These are phyloP conservation scores for Colletotrichum sp. DNA, from an alignment of 2,329 filamentous ascomycete genomes.

Conservation along the genomic window DNA sequence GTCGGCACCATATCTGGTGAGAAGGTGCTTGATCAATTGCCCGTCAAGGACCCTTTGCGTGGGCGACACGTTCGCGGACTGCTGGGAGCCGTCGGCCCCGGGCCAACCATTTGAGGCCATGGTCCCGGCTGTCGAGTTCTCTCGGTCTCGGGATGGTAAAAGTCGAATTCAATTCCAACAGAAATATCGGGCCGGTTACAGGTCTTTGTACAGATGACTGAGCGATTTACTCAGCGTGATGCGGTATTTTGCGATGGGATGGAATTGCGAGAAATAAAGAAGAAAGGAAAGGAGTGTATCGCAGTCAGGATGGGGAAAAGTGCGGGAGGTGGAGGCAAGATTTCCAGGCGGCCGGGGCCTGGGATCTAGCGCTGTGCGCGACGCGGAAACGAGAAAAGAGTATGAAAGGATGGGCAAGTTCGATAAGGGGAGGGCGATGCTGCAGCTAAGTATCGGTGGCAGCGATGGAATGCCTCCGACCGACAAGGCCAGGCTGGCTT, in stretches of 20 bases:
- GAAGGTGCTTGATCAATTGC: slow-evolving; percentile 38
- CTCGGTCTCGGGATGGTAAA: background rate
- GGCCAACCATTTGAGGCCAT: slow-evolving; percentile 33
- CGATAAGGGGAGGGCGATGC: background rate
- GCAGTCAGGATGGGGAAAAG: slow-evolving; percentile 1
- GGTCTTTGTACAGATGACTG: background rate
- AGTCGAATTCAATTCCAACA: background rate
- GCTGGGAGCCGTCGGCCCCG: slow-evolving; percentile 33
- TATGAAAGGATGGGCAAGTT: background rate
- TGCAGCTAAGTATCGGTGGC: slow-evolving; percentile 9
- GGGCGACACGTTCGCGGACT: slow-evolving; percentile 13
- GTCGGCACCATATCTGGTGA: slow-evolving; percentile 36
- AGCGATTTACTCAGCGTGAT: background rate
- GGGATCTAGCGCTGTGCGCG: slow-evolving; percentile 17
- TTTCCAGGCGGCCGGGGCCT: slow-evolving; percentile 19
- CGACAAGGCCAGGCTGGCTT: slow-evolving; percentile 15
- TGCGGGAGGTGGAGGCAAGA: slow-evolving; percentile 8
- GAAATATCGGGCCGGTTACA: background rate
- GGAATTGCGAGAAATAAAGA: background rate
- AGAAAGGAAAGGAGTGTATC: slow-evolving; percentile 16
- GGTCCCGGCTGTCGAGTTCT: background rate
- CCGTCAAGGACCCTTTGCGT: slow-evolving; percentile 30
- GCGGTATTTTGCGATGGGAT: background rate
- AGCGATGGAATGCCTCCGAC: slow-evolving; percentile 8
- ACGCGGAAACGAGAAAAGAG: slow-evolving; percentile 2